Evolutionary conservation across 2,329 filamentous ascomycete genomes (phyloP), one percentile per base, ranked within the genome.

Genomic region (Botrytis galanthina): DNA sequence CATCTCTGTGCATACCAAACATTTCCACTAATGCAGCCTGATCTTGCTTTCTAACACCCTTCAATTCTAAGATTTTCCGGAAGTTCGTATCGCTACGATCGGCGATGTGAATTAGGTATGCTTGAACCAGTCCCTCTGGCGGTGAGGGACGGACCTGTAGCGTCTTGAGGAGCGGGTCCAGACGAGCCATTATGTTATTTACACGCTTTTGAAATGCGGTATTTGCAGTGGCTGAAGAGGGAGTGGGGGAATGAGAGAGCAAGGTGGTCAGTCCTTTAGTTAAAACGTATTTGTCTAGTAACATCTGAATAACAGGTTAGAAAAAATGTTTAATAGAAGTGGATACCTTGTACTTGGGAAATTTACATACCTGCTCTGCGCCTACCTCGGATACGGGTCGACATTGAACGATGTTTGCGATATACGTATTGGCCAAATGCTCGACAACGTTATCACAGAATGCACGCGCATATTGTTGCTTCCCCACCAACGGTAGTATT

Each of bases 381-480:
- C 95, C 96, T 72, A 94, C 93, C 83, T 98, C 96, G 8, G 94
- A 95, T 67, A 99, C 92, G 0, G 96, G 96, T 77, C 91, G 91
- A 83, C 94, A 97, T 80, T 93, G 92, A 60, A 97, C 93, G 73
- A 98, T 92, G 80, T 92, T 97, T 75, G 87, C 85, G 77, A 98
- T 89, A 81, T 96, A 98, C 1, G 90, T 88, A 73, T 87, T 92
- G 26, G 93, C 92, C 76, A 98, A 84, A 75, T 93, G 88, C 81
- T 99, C 96, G 57, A 98, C 93, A n/a, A 98, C 85, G 76, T 98
- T 95, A 82, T 99, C 96, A 78, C 93, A 97, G 81, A 98, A 98
- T 0, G 96, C 95, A 74, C 96, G 88, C 16, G 95, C 93, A 82
- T 98, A 99, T 81, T 98, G 95, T 78, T 92, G 93, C 83, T 99